Base-by-base conservation (phyloP, 108 stramenopile species). In the Aureococcus anophagefferens region DNA sequence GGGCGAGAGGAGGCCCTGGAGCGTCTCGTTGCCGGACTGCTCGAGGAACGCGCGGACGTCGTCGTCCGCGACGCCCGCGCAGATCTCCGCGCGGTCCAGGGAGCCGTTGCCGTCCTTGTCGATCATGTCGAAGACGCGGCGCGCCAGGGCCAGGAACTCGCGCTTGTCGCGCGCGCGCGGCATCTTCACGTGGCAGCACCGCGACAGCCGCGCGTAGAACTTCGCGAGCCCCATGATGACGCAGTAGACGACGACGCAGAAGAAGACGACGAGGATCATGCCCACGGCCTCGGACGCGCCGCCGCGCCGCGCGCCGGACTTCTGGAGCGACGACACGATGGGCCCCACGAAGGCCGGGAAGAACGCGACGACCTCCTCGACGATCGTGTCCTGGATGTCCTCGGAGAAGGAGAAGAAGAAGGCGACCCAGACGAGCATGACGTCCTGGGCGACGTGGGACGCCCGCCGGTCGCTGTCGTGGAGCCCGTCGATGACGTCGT, bases 331-430 rank as follows among this genome's bases (percentile, higher is more conserved):
- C 40, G 40, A 11, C 40, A 13, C 9, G 40, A 44, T 44, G 40
- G 13, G 40, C 9, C 40, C 40, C 40, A 44, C 40, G 40, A 44
- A 44, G 40, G 13, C 40, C 9, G 40, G 40, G 5, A 44, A 44
- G 25, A 28, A 18, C 21, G 51, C 51, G 25, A 59, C 21, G 17
- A 59, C 17, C 51, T 59, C 51, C 35, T 35, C 44, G 34, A 72
- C 33, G 35, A 72, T 32, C 63, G 64, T 72, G 15, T 33, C 40
- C 71, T 72, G 71, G 62, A 72, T 65, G 36, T 64, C 63, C 71
- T 72, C 71, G 25, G 30, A 63, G 63, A 72, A 72, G 40, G 31
- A 32, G 29, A 72, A n/a, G 64, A 59, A 11, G 51, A 59, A 59
- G 21, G 14, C 13, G 3, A 1, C 25, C 51, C 4, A 3, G 51